Evolutionary conservation across 306 rosid species (phyloP).

Genomic region (Ormosia emarginata): DNA sequence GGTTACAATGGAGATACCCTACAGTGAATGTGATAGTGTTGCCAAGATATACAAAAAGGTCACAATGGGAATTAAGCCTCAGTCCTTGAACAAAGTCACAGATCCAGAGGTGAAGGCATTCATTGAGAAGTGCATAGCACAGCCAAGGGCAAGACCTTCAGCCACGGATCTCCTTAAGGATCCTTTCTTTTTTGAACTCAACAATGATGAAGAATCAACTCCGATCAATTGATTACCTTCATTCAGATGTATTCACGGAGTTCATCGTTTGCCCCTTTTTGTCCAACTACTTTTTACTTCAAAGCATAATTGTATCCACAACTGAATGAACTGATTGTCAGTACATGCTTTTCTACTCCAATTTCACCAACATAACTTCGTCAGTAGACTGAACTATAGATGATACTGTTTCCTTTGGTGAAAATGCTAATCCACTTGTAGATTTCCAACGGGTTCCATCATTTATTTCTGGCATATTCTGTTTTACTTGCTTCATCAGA

Average conservation of each 20-base stretch:
- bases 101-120: constrained; percentile 69
- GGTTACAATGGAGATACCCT: constrained; percentile 89
- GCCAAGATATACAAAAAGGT: constrained; percentile 90
- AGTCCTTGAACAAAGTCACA: constrained; percentile 52
- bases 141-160: constrained; percentile 86
- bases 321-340: background rate
- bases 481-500: background rate
- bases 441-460: background rate
- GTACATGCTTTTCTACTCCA: background rate
- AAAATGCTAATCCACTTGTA: background rate
- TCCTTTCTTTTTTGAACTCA: constrained; percentile 69
- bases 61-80: constrained; percentile 67
- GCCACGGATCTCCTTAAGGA: constrained; percentile 83
- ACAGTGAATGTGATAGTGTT: constrained; percentile 80
- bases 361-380: constrained; percentile 11
- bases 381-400: constrained; percentile 2
- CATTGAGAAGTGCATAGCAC: constrained; percentile 79
- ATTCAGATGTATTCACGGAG: background rate
- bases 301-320: background rate
- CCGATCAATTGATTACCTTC: constrained; percentile 21
- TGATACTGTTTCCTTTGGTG: background rate
- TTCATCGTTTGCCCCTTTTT: background rate
- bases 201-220: constrained; percentile 36
- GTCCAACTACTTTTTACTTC: background rate
- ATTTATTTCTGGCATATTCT: background rate